Evolutionary conservation across 2,329 filamentous ascomycete genomes (phyloP).

Genomic region (Diaporthe sp.): DNA sequence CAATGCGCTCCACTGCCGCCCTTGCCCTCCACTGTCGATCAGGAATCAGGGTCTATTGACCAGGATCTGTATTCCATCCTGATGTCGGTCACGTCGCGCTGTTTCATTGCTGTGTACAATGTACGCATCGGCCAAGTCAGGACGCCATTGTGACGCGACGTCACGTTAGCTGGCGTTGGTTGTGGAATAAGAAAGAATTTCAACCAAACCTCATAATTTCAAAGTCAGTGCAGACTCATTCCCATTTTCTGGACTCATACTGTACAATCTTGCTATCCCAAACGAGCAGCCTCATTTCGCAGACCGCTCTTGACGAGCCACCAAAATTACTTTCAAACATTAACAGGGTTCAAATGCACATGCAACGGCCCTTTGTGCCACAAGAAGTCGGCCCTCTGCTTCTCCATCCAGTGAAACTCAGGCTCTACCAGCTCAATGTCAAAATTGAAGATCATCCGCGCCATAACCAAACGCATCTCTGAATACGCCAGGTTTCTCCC

Average conservation of each 20-base stretch:
- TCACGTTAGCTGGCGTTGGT: background rate
- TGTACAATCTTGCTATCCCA: background rate
- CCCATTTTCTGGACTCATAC: background rate
- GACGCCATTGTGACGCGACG: background rate
- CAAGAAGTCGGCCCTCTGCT: slow-evolving; percentile 50
- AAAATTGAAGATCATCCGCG: slow-evolving; percentile 61
- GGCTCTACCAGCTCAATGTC: slow-evolving; percentile 56
- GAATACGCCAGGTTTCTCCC: slow-evolving; percentile 61
- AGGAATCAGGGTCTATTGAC: slow-evolving; percentile 1
- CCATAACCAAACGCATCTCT: slow-evolving; percentile 63
- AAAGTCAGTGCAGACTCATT: background rate
- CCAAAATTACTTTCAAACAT: background rate
- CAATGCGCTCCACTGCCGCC: slow-evolving; percentile 15
- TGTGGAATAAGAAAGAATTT: too few species aligned
- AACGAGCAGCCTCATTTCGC: too few species aligned
- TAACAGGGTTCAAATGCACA: slow-evolving; percentile 22
- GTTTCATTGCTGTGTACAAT: background rate
- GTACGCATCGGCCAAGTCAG: background rate
- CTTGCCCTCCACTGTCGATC: background rate
- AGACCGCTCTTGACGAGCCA: background rate
- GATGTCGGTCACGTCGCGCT: background rate
- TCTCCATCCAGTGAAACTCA: slow-evolving; percentile 52
- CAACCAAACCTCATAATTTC: background rate
- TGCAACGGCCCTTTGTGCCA: slow-evolving; percentile 48
- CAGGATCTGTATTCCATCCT: background rate